Evolutionary conservation across 2,329 filamentous ascomycete genomes (phyloP), one percentile per base, ranked within the genome.

Genomic region (Trichoderma sp.): DNA sequence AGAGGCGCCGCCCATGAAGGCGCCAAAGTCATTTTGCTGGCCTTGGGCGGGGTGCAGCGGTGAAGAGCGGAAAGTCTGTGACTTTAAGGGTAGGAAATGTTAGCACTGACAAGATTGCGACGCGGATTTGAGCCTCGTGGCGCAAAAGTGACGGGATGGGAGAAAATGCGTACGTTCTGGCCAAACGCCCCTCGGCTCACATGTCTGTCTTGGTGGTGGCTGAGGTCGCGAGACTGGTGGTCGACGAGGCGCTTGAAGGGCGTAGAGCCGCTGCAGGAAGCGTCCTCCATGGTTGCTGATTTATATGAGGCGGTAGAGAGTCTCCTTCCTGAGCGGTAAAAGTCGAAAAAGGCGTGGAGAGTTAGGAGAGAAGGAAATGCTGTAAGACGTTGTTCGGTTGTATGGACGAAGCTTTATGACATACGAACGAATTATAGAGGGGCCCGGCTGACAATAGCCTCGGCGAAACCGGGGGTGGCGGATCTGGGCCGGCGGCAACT

Each of bases 211-310:
- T 82, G 80, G 19, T 81, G 81, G 63, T 79, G 79, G 72, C 79
- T 81, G 60, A 77, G 76, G 73, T 83, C 81, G 56, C 78, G 78
- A n/a, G 76, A 75, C 62, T 83, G 81, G 49, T 83, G 81, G 10
- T 83, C 80, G 24, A 81, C 73, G 53, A 83, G 76, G 14, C 77
- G 79, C 76, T 83, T 83, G 68, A 83, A 82, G 43, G 82, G 81
- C 60, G 79, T 80, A 2, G 77, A 76, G 40, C 81, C 81, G 70
- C 81, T 81, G 71, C 82, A 83, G 11, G 81, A 81, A 68, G 77
- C 77, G 64, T 82, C 81, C 47, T 80, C 77, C 81, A 83, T 83
- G 66, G 31, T 8, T 35, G 31, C 8, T 40, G 24, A 3, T 27
- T 29, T 66, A 8, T 49, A 37, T 4, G 14, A 8, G 11, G 4